phyloP scores from a whole-genome alignment of 345 rosid species.

The Tarenaya hassleriana region DNA sequence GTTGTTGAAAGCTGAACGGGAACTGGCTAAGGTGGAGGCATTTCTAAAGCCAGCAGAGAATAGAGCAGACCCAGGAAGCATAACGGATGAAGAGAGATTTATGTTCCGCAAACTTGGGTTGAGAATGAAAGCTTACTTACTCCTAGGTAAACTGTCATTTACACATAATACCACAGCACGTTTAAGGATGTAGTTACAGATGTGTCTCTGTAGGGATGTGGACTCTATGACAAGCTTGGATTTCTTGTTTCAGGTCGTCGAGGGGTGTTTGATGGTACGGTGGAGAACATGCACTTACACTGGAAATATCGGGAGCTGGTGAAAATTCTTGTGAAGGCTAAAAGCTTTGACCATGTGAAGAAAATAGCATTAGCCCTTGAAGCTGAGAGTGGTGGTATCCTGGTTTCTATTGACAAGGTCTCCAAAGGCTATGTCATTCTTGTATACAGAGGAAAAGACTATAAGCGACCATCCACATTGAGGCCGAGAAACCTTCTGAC shows the following conservation, averaged over 20 bases:
- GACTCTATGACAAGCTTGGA: constrained; percentile 22
- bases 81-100: constrained; percentile 90
- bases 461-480: constrained; percentile 65
- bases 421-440: constrained; percentile 89
- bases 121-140: constrained; percentile 91
- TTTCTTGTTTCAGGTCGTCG: constrained; percentile 59
- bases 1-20: constrained; percentile 66
- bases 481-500: constrained; percentile 90
- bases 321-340: constrained; percentile 72
- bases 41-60: constrained; percentile 56
- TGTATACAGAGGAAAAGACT: constrained; percentile 81
- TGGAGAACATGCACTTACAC: constrained; percentile 98
- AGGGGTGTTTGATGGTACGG: constrained; percentile 92
- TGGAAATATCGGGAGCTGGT: constrained; percentile 92
- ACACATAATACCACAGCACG: constrained; percentile 5
- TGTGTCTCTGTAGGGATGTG: constrained; percentile 7
- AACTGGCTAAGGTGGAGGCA: constrained; percentile 69
- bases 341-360: constrained; percentile 64
- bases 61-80: constrained; percentile 71
- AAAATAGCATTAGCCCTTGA: constrained; percentile 86
- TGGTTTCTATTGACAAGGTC: constrained; percentile 84
- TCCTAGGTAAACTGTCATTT: constrained; percentile 62
- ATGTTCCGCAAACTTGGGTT: constrained; percentile 96
- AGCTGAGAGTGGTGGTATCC: constrained; percentile 90
- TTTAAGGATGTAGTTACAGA: neutral